phyloP scores from a whole-genome alignment of 768 basidiomycete genomes.

The Xerocomellus dryophilus region DNA sequence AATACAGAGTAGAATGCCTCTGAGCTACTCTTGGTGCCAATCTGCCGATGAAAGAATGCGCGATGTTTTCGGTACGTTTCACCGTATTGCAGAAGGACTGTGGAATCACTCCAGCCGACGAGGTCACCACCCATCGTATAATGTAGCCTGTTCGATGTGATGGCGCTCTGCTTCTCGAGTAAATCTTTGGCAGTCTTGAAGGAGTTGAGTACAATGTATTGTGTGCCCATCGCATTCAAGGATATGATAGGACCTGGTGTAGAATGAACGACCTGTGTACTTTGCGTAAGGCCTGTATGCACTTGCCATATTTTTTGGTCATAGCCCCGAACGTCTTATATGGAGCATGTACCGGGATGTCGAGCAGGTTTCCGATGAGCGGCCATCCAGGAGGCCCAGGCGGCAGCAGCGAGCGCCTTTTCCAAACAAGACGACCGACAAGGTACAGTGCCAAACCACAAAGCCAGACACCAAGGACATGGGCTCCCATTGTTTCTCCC shows the following conservation, averaged over 20 bases:
- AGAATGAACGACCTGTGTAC: slow-evolving; percentile 8
- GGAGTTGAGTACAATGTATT: slow-evolving; percentile 48
- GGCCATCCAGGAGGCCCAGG: slow-evolving; percentile 27
- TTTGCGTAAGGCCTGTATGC: not conserved
- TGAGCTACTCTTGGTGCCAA: slow-evolving; percentile 9
- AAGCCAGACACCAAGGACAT: not conserved
- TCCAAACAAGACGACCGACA: not conserved
- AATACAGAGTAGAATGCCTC: not conserved
- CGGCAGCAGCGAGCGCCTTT: not conserved
- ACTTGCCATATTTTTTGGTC: slow-evolving; percentile 45
- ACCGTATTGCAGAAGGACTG: slow-evolving; percentile 8
- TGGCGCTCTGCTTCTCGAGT: slow-evolving; percentile 9
- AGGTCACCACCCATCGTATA: slow-evolving; percentile 22
- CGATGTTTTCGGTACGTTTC: slow-evolving; percentile 5
- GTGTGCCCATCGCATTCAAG: slow-evolving; percentile 37
- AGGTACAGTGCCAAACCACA: not conserved
- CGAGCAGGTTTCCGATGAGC: slow-evolving; percentile 53
- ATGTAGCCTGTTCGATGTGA: slow-evolving; percentile 5
- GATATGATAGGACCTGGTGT: slow-evolving; percentile 9
- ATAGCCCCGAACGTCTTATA: slow-evolving; percentile 47
- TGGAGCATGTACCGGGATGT: slow-evolving; percentile 48
- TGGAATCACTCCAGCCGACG: slow-evolving; percentile 5
- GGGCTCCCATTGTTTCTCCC: not conserved
- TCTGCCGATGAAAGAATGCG: slow-evolving; percentile 3
- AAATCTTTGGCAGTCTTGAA: slow-evolving; percentile 28